phyloP scores from a whole-genome alignment of 169 alveolate species.

The Perkinsus olseni region DNA sequence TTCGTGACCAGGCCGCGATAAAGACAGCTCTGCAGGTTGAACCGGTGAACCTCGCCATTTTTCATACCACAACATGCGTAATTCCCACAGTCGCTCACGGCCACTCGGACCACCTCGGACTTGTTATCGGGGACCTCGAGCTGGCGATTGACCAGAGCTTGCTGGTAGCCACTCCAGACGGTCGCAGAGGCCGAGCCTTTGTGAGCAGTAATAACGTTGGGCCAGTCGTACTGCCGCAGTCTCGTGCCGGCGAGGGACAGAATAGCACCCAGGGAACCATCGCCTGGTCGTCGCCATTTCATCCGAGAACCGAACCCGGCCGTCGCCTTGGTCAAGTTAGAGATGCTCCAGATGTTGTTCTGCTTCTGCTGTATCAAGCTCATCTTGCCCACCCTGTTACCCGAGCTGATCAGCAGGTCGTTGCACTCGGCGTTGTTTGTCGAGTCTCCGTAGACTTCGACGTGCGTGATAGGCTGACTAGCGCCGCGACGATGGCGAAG shows the following conservation, averaged over 20 bases:
- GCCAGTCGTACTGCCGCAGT: constrained; percentile 52
- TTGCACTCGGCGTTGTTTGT: neutral
- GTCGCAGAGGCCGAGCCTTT: constrained; percentile 35
- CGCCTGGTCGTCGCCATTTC: neutral
- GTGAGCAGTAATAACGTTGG: constrained; percentile 46
- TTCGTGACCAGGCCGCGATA: constrained; percentile 16
- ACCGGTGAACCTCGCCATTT: constrained; percentile 45
- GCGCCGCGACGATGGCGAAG: neutral
- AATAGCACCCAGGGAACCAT: constrained; percentile 2
- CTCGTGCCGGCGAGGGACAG: constrained; percentile 48
- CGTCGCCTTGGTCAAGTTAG: neutral
- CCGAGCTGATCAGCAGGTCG: neutral
- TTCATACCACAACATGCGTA: constrained; percentile 52
- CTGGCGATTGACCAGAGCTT: constrained; percentile 41
- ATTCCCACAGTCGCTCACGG: constrained; percentile 58
- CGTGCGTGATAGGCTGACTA: neutral
- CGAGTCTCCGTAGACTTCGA: neutral
- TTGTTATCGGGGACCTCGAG: constrained; percentile 27
- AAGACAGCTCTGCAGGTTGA: constrained; percentile 58
- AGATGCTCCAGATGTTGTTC: neutral
- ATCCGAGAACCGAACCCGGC: neutral
- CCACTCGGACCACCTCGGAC: constrained; percentile 28
- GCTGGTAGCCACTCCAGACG: constrained; percentile 50
- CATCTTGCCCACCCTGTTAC: neutral
- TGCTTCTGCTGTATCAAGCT: neutral